Evolutionary conservation across 1,139 yeast species (phyloP), one percentile per base, ranked within the genome.

Genomic region (Saccharomyces hybrid): DNA sequence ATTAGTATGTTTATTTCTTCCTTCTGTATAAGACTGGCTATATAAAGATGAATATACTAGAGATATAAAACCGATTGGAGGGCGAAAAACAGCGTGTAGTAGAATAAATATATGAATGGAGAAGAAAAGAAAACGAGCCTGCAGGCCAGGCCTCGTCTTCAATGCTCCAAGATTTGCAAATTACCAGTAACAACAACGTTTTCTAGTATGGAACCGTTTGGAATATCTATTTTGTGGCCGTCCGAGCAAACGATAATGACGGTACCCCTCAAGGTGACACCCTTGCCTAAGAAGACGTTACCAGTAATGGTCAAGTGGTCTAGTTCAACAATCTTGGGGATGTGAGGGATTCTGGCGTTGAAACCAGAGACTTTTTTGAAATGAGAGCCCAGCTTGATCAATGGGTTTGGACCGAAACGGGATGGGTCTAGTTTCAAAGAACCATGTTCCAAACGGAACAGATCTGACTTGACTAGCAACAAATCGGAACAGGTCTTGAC

Each of bases 251-350:
- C 99, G 64, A 93, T 89, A 66, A 93, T 93, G 59, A 93, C 99
- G 13, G 99, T 93, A 60, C 99, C 99, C 79, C 88, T 93, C 69
- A 93, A 81, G 54, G 88, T 85, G 62, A 95, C 96, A 65, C 83
- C 84, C 72, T 88, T 88, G 67, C 99, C 99, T 65, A 93, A 80
- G 65, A 75, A 83, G 51, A 95, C 99, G 70, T 93, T 91, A 74
- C 99, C 99, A 54, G 99, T 93, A 64, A 93, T 91, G 55, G 99
- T 93, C 70, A 93, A 83, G 73, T 93, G 99, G 71, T 93, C 99
- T 68, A 93, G 83, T 76, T 93, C 99, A 67, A 93, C 81, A 64
- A 93, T 90, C 77, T 84, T 88, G 61, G 99, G 99, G 83, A 93
- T 95, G 70, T 91, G 96, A 51, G 97, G 85, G 60, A 95, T 86